Conservation (phyloP, 1,139 yeast genomes). For the Meyerozyma carpophila region DNA sequence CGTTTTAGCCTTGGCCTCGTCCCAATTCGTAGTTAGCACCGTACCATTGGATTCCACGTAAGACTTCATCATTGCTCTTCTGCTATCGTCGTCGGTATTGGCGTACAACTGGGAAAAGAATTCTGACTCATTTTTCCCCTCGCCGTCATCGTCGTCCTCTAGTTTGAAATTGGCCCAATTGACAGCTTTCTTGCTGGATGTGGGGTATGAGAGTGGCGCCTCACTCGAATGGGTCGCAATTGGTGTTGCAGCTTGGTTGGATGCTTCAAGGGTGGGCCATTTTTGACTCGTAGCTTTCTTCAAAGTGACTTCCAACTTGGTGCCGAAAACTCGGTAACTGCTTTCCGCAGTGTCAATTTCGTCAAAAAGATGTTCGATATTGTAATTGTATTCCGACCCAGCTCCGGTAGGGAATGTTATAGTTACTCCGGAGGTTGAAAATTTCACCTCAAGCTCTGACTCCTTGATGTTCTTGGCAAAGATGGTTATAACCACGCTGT, state of each 20-base stretch:
- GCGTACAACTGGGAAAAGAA: constrained; percentile 74
- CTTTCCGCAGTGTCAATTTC: constrained; percentile 45
- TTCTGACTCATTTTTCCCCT: constrained; percentile 42
- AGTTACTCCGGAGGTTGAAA: constrained; percentile 25
- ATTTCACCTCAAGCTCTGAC: constrained; percentile 32
- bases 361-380: constrained; percentile 46
- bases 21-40: constrained; percentile 90
- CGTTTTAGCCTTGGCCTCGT: constrained; percentile 64
- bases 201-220: constrained; percentile 43
- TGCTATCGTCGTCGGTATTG: constrained; percentile 82
- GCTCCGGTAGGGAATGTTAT: constrained; percentile 43
- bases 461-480: constrained; percentile 63
- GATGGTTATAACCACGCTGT: constrained; percentile 58
- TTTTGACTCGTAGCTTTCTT: constrained; percentile 27
- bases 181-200: constrained; percentile 53
- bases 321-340: constrained; percentile 50
- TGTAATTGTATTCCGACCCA: constrained; percentile 44
- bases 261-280: constrained; percentile 43
- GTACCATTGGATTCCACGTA: constrained; percentile 94
- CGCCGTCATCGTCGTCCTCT: constrained; percentile 50
- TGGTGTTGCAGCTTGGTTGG: constrained; percentile 7
- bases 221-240: constrained; percentile 3
- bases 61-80: constrained; percentile 95
- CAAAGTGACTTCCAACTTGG: constrained; percentile 68
- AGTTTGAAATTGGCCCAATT: constrained; percentile 71